A percentile compares a stretch with the other conserved stretches of the same genome.
Conservation (phyloP, 495 filamentous ascomycete genomes). For the Penicillium subrubescens region DNA sequence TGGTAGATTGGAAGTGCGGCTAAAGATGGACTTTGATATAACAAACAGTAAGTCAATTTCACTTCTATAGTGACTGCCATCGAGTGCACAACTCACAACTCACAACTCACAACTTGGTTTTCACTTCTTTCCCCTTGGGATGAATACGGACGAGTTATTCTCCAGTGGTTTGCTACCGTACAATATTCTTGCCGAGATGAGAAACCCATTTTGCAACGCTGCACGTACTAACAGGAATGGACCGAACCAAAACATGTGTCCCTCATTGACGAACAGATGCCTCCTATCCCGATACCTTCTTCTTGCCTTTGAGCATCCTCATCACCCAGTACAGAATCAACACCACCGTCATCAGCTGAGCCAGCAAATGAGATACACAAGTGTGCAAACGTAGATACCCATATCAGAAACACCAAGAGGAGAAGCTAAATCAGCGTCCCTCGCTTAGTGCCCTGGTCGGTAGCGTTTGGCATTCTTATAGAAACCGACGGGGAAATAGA, state of each 20-base stretch:
- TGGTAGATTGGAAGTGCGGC: too few relatives aligned
- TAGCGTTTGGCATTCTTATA: slow-evolving; percentile 40
- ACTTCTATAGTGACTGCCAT: too few relatives aligned
- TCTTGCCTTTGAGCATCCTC: slow-evolving; percentile 7
- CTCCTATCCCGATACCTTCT: not conserved
- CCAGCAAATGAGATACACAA: slow-evolving; percentile 54
- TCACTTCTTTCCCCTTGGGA: too few relatives aligned
- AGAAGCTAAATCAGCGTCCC: slow-evolving; percentile 56
- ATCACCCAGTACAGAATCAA: slow-evolving; percentile 61
- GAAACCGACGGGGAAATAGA: slow-evolving; percentile 67
- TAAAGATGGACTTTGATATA: too few relatives aligned
- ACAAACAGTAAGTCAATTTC: too few relatives aligned
- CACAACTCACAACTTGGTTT: too few relatives aligned
- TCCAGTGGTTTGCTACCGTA: not conserved
- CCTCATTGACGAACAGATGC: not conserved
- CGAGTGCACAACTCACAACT: too few relatives aligned
- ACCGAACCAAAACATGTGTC: not conserved
- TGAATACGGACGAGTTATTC: too few relatives aligned
- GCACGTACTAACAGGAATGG: not conserved
- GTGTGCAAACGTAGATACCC: slow-evolving; percentile 55
- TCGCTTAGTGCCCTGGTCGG: slow-evolving; percentile 39
- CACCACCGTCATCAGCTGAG: slow-evolving; percentile 48
- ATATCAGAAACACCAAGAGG: slow-evolving; percentile 46
- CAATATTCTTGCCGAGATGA: not conserved
- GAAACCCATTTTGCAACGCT: not conserved